A percentile compares a stretch with the other conserved stretches of the same genome.
Evolutionary conservation across 2,329 filamentous ascomycete species (phyloP).

Genomic region (Xylaria digitata): DNA sequence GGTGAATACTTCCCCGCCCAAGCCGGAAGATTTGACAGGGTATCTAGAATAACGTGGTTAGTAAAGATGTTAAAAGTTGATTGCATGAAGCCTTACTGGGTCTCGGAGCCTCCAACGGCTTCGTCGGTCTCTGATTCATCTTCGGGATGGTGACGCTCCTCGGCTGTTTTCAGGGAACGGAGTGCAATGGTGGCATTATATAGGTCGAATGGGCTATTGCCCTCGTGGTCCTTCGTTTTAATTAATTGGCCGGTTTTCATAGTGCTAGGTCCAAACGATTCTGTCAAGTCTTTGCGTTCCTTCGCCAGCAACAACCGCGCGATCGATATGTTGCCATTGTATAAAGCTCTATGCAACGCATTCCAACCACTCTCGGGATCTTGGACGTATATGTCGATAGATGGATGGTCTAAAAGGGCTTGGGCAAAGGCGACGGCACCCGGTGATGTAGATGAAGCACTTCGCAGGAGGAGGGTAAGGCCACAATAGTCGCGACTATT

Average conservation of each 20-base stretch:
- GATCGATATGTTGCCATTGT: constrained; percentile 87
- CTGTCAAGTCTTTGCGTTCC: constrained; percentile 73
- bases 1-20: constrained; percentile 87
- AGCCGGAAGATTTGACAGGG: constrained; percentile 38
- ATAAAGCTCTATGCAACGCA: constrained; percentile 88
- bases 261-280: constrained; percentile 68
- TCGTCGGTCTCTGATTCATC: constrained; percentile 67
- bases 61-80: constrained; percentile 23
- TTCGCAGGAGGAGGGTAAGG: constrained; percentile 85
- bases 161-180: constrained; percentile 66
- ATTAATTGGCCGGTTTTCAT: constrained; percentile 79
- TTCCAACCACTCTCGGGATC: constrained; percentile 97
- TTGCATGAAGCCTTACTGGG: constrained; percentile 41
- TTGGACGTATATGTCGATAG: constrained; percentile 86
- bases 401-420: constrained; percentile 82
- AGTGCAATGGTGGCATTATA: constrained; percentile 88
- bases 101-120: constrained; percentile 51
- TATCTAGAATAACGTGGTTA: constrained; percentile 44
- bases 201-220: constrained; percentile 92
- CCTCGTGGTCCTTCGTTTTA: constrained; percentile 95
- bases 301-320: constrained; percentile 84
- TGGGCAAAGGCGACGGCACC: constrained; percentile 80
- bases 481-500: constrained; percentile 87
- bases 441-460: constrained; percentile 78
- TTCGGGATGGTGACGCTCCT: constrained; percentile 55